Conservation (phyloP, 495 filamentous ascomycete genomes). For the Amphirosellinia nigrospora region DNA sequence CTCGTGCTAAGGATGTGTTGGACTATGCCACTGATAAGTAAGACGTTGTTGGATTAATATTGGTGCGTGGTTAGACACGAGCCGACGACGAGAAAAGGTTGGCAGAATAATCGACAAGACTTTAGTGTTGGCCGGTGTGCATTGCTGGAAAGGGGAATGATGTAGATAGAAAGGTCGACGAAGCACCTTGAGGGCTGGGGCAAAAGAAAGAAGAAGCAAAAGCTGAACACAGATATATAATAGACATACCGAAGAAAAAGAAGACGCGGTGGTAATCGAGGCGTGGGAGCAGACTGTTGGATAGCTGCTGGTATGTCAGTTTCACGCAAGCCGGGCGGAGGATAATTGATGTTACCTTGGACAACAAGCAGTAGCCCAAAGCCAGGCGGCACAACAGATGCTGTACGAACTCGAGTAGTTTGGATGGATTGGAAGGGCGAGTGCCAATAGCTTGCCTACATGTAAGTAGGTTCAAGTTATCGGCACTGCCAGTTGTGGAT, state of each 20-base stretch:
- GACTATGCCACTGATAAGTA: neutral
- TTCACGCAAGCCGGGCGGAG: neutral
- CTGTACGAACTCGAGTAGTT: neutral
- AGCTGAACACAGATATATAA: neutral
- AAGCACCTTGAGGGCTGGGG: neutral
- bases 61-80: too few relatives aligned
- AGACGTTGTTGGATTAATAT: neutral
- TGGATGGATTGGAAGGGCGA: neutral
- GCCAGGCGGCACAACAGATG: neutral
- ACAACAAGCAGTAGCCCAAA: neutral
- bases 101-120: neutral
- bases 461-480: constrained; percentile 7
- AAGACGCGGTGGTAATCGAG: too few relatives aligned
- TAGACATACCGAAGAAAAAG: neutral
- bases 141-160: neutral
- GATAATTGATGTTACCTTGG: neutral
- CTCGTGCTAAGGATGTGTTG: constrained; percentile 6
- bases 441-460: neutral
- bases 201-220: neutral
- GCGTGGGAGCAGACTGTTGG: neutral
- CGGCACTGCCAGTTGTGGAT: neutral
- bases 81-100: neutral
- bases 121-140: neutral
- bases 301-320: neutral
- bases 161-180: neutral